Evolutionary conservation across 1,139 yeast species (phyloP), one percentile per base, ranked within the genome.

Genomic region (Debaryomyces sp.): DNA sequence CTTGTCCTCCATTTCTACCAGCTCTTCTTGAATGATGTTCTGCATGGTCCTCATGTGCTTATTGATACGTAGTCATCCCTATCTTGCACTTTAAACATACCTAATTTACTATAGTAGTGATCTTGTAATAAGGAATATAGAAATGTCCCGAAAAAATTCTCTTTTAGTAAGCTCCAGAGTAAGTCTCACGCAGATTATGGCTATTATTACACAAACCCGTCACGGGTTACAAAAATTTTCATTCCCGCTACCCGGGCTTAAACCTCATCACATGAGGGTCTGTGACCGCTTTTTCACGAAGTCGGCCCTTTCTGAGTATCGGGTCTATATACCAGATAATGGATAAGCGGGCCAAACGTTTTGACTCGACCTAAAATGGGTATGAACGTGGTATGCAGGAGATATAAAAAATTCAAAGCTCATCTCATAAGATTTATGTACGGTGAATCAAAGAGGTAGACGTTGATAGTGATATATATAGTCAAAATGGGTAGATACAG

Each of bases 401-500:
- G 38, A 30, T 7, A 6, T 13, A 36, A 34, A 38, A 46, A 46
- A 46, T 23, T 43, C 29, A 32, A 35, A 35, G 44, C 50, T 43
- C 50, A 34, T 27, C 22, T 24, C 42, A 38, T 13, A 6, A 17
- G 35, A 22, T 24, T 17, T 29, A 27, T 27, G 27, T 29, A 41
- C 10, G 29, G 15, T 30, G 27, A 37, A 32, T 22, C 41, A 36
- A 10, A 37, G 29, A 15, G 32, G 41, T 32, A 12, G 27, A 41
- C 21, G 18, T 21, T 17, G 15, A 13, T 13, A 40, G 23, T 18
- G 49, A 21, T 22, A 35, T 12, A 35, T 23, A 37, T 37, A 13
- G 41, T 6, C 41, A 68, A 50, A 42, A 90, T 90, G 97, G 96
- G 96, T 49, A 83, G 96, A 74, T 88, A 88, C 63, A 84, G 92